Base-by-base conservation (phyloP, 202 grass and related monocot species). In the Setaria italica region DNA sequence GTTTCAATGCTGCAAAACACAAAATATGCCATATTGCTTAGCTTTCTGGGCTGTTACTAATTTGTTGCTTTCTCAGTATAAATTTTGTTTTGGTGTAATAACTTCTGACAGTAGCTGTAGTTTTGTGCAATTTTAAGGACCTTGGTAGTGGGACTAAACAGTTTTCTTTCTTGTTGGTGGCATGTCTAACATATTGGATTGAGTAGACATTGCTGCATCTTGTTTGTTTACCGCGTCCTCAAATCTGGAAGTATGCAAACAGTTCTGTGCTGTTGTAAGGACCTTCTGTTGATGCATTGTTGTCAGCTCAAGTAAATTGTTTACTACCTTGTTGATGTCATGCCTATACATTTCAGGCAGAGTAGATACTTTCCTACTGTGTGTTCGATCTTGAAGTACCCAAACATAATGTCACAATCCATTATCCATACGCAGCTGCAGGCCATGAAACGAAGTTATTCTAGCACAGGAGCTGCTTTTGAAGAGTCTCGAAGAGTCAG, bases 401-500 rank as follows among this genome's bases (percentile, higher is more conserved):
- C 12, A 81, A 68, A 59, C 30, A 50, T 85, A 64, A 13, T 67
- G 56, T 59, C 46, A 47, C 35, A 75, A 81, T 25, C 41, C 3
- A 82, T 45, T 70, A 81, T 25, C 41, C 3, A 82, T 45, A 74
- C 39, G 39, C 39, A 41, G 6, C 46, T 83, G 43, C 66, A 93
- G 88, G 59, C 51, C 64, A 7, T 74, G 54, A 91, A 91, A 82
- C 60, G 89, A 84, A 88, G 63, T 73, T 78, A 58, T 76, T 80
- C 59, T 75, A 42, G 41, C 41, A 46, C n/a, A 62, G 74, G 53
- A 9, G 51, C 75, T 62, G 67, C 3, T 35, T 51, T 57, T 73
- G 79, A 94, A 25, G 87, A 78, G 45, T 34, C 86, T 80, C 83
- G 84, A 82, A 88, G 89, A 74, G 29, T 91, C 45, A 86, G 62